Evolutionary conservation across 306 rosid genomes (phyloP), one percentile per base, ranked within the genome.

Genomic region (Medicago ruthenica): DNA sequence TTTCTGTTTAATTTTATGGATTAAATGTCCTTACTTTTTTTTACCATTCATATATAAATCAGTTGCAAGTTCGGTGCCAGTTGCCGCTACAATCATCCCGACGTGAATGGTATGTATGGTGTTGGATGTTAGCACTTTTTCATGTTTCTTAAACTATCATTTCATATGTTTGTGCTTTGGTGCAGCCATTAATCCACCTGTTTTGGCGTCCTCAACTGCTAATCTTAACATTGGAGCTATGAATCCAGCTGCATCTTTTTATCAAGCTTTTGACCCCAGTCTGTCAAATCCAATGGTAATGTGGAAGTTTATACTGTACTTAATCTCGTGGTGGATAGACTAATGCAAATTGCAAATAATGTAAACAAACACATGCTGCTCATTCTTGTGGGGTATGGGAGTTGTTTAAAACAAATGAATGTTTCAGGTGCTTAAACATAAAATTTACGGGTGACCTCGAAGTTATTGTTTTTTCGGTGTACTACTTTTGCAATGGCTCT

Each of bases 51-150:
- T 58, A 70, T 53, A 31, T 73, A 67, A 74, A 74, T 76, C 85
- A 95, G 98, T 82, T 95, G 98, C 93, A 95, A 95, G 87, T 95
- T 89, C 70, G 97, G 98, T 76, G 75, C 82, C 76, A 84, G 83
- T 68, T 95, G 98, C 80, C 97, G 98, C 83, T 95, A 95, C 92
- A 92, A 82, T 84, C 98, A 95, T 86, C 98, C 98, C 8, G 98
- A 90, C 79, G 77, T 90, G 72, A 83, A 60, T 74, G 96, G 98
- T 95, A 90, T 67, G 88, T 16, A 67, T 59, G 27, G 60, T 40
- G 81, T 71, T 77, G 76, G 44, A 20, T 81, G 31, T 80, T 80
- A 39, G 45, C 76, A 37, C 40, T 71, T 77, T 67, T 79, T 51
- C 75, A 65, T 22, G 67, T 71, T 77, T 76, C 39, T 55, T 74